Evolutionary conservation across 176 grass and related monocot species (phyloP).

Genomic region (Alopecurus myosuroides): DNA sequence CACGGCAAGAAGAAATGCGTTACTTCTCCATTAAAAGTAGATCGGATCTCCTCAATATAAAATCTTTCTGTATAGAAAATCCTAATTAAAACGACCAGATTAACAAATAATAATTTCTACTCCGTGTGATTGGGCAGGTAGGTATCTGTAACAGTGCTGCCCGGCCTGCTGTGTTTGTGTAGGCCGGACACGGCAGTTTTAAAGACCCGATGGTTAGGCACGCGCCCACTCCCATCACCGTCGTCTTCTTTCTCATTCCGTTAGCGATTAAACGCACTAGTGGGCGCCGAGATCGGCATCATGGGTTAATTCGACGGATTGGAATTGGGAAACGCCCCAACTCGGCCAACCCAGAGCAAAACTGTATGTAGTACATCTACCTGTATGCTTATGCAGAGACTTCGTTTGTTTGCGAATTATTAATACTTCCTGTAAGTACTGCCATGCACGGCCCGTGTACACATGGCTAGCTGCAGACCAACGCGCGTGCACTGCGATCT

Average conservation of each 20-base stretch:
- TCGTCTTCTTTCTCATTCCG: background rate
- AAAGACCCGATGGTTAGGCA: constrained; percentile 3
- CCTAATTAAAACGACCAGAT: background rate
- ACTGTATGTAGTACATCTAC: too few species aligned
- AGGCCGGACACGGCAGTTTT: background rate
- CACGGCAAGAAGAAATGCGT: background rate
- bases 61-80: background rate
- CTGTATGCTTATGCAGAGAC: background rate
- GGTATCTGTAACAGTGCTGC: background rate
- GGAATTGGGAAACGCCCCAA: background rate
- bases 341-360: background rate
- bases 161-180: background rate
- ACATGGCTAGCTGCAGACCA: background rate
- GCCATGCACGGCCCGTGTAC: background rate
- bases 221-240: background rate
- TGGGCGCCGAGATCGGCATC: background rate
- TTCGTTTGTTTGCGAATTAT: background rate
- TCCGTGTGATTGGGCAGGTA: background rate
- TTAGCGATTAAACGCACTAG: background rate
- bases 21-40: background rate
- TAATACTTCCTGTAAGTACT: background rate
- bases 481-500: background rate
- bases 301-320: background rate
- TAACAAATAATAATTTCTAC: background rate
- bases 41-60: background rate